Evolutionary conservation across 2,329 filamentous ascomycete species (phyloP).

Genomic region (Calonectria fujianensis): DNA sequence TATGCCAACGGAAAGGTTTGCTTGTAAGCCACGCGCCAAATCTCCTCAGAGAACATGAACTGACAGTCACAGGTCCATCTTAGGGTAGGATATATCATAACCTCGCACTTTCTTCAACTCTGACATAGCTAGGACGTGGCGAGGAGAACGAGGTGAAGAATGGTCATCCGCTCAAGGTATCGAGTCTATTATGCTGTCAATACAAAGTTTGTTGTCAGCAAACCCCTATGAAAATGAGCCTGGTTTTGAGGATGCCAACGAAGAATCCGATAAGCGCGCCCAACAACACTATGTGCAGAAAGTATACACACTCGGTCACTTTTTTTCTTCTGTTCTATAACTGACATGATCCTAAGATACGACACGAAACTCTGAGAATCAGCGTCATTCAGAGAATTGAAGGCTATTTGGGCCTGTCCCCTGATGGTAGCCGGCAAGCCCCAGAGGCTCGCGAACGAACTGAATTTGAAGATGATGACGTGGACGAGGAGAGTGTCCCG

Average conservation of each 20-base stretch:
- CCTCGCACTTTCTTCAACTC: constrained; percentile 12
- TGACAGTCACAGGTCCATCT: constrained; percentile 81
- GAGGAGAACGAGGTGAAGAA: constrained; percentile 90
- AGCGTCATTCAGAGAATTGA: constrained; percentile 92
- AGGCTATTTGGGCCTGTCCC: constrained; percentile 80
- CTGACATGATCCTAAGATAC: constrained; percentile 76
- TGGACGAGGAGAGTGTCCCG: constrained; percentile 72
- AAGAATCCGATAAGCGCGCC: constrained; percentile 80
- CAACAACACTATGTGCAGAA: constrained; percentile 87
- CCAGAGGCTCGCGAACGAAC: constrained; percentile 53
- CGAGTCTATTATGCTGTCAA: constrained; percentile 94
- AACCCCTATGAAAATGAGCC: constrained; percentile 98
- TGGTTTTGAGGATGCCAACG: constrained; percentile 87
- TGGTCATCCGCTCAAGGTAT: constrained; percentile 98
- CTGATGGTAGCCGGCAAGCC: constrained; percentile 65
- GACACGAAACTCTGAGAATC: constrained; percentile 91
- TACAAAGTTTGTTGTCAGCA: constrained; percentile 94
- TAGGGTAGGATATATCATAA: constrained; percentile 76
- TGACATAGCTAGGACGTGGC: constrained; percentile 85
- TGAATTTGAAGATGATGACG: constrained; percentile 69
- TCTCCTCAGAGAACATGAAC: not conserved
- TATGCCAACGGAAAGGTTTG: constrained; percentile 95
- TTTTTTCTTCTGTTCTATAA: constrained; percentile 6
- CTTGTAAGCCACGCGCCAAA: constrained; percentile 75
- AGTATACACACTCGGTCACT: constrained; percentile 65